These are phyloP conservation scores for Trifolium subterraneum DNA, from an alignment of 306 rosid genomes.

Conservation along the genomic window DNA sequence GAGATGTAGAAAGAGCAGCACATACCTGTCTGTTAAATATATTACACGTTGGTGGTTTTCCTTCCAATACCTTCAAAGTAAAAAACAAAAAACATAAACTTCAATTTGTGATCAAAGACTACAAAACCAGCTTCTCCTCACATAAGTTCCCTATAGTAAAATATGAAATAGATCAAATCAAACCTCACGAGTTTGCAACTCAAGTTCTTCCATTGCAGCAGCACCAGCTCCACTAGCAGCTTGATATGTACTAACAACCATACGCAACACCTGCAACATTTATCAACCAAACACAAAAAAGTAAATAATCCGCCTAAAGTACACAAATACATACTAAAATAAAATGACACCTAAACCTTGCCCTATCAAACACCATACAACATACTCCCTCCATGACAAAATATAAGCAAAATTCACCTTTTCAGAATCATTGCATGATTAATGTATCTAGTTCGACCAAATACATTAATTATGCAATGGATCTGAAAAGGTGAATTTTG, in stretches of 20 bases:
- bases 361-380: constrained; percentile 1
- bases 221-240: constrained; percentile 99
- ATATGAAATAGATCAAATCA: constrained; percentile 36
- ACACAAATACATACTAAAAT: constrained; percentile 1
- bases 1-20: constrained; percentile 6
- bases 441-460: too few species aligned
- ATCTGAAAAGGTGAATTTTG: too few species aligned
- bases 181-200: constrained; percentile 95
- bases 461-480: too few species aligned
- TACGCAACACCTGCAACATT: constrained; percentile 76
- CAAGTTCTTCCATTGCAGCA: constrained; percentile 98
- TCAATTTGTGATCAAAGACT: constrained; percentile 20
- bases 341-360: neutral
- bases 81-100: constrained; percentile 25
- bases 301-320: constrained; percentile 5
- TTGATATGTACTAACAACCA: constrained; percentile 98
- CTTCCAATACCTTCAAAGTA: constrained; percentile 68
- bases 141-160: neutral
- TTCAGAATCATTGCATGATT: too few species aligned
- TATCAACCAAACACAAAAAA: constrained; percentile 35
- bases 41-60: constrained; percentile 80
- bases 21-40: constrained; percentile 86
- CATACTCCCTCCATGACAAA: too few species aligned
- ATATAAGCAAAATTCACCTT: too few species aligned
- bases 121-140: neutral